phyloP scores from a whole-genome alignment of 352 stramenopile genomes.

The Blastocystis sp. region DNA sequence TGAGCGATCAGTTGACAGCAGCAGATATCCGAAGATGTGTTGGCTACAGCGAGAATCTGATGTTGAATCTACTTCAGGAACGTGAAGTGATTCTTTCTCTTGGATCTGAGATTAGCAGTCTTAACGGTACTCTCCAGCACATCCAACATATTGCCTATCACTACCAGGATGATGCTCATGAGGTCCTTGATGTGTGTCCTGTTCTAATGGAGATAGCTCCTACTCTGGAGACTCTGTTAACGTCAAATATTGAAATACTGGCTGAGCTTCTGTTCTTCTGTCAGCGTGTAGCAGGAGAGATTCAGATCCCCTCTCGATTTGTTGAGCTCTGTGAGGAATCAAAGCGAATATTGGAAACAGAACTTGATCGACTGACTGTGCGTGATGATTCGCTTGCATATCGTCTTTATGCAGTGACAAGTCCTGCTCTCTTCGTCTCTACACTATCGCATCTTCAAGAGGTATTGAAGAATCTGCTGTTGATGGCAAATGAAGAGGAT shows the following conservation, averaged over 20 bases:
- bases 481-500: not conserved
- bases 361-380: not conserved
- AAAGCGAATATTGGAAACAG: not conserved
- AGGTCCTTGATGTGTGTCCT: not conserved
- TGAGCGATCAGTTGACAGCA: constrained; percentile 8
- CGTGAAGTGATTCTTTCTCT: constrained; percentile 18
- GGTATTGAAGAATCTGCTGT: not conserved
- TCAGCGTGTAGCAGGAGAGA: constrained; percentile 5
- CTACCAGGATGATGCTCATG: not conserved
- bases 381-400: not conserved
- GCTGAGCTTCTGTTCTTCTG: constrained; percentile 41
- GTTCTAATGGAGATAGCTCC: not conserved
- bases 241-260: constrained; percentile 10
- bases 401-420: not conserved
- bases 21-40: not conserved
- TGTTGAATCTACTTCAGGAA: constrained; percentile 41
- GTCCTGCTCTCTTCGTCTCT: not conserved
- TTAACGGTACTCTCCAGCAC: not conserved
- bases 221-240: not conserved
- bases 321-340: not conserved
- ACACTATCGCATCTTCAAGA: not conserved
- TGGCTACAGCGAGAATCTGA: constrained; percentile 31
- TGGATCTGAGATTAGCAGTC: not conserved
- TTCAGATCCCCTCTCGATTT: not conserved
- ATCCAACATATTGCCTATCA: not conserved